Conservation (phyloP, 2,329 filamentous ascomycete genomes). For the Talaromyces piceae region DNA sequence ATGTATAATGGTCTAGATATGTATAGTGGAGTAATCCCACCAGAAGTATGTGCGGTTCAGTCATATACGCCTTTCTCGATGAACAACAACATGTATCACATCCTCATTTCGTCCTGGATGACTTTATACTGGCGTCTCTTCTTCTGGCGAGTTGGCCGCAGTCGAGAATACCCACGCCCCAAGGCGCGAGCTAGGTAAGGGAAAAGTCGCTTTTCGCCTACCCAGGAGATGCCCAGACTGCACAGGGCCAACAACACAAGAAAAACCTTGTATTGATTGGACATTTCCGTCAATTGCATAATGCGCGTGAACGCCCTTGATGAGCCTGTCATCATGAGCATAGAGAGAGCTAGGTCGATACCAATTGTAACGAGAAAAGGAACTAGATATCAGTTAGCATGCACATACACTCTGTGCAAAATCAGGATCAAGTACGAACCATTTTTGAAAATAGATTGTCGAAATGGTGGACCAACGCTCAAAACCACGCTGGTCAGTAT, state of each 20-base stretch:
- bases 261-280: slow-evolving; percentile 62
- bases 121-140: slow-evolving; percentile 83
- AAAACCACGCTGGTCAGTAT: slow-evolving; percentile 83
- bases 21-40: not conserved
- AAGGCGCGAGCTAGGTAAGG: slow-evolving; percentile 60
- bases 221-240: slow-evolving; percentile 63
- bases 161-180: slow-evolving; percentile 51
- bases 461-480: slow-evolving; percentile 84
- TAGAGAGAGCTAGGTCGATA: slow-evolving; percentile 57
- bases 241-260: slow-evolving; percentile 62
- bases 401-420: slow-evolving; percentile 6
- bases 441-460: slow-evolving; percentile 72
- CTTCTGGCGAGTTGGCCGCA: slow-evolving; percentile 57
- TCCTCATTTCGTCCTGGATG: slow-evolving; percentile 60
- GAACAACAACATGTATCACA: slow-evolving; percentile 17
- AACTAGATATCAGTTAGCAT: slow-evolving; percentile 43
- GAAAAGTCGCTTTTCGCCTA: slow-evolving; percentile 65
- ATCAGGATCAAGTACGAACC: slow-evolving; percentile 45
- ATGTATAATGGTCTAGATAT: not conserved
- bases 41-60: not conserved
- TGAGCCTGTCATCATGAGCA: slow-evolving; percentile 75
- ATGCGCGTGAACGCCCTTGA: slow-evolving; percentile 59
- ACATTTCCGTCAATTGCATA: slow-evolving; percentile 83
- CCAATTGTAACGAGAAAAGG: slow-evolving; percentile 77
- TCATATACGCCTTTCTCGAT: not conserved